phyloP scores from a whole-genome alignment of 768 basidiomycete genomes.

The Mycena latifolia region DNA sequence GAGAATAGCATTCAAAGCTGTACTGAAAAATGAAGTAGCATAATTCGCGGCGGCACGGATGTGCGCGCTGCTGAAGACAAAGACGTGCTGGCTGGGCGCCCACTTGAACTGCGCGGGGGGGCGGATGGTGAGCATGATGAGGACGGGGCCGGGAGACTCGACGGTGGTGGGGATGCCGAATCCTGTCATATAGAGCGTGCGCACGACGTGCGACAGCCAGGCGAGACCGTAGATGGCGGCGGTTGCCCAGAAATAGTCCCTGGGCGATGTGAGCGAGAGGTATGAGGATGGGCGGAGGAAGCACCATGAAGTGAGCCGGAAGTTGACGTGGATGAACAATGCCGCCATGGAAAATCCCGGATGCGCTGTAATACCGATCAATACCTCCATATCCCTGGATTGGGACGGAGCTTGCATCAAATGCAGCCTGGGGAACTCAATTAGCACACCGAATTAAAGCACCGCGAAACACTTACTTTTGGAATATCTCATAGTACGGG shows the following conservation, averaged over 20 bases:
- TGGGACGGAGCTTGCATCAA: constrained; percentile 32
- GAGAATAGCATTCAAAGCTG: no score
- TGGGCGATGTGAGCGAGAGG: background rate
- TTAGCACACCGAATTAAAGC: background rate
- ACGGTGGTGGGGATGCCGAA: no score
- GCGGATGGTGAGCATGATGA: no score
- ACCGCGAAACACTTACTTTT: constrained; percentile 37
- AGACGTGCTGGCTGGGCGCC: constrained; percentile 4
- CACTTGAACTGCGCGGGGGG: no score
- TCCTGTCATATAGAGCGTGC: no score
- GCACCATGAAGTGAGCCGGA: constrained; percentile 44
- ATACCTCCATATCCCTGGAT: background rate
- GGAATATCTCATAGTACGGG: constrained; percentile 49
- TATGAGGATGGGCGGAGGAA: background rate
- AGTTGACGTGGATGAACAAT: constrained; percentile 48
- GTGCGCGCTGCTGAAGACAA: no score
- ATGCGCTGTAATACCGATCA: constrained; percentile 35
- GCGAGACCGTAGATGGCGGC: no score
- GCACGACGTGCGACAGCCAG: no score
- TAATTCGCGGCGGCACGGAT: no score
- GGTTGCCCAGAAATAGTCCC: constrained; percentile 50
- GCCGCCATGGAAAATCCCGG: constrained; percentile 47
- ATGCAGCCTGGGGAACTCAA: constrained; percentile 31
- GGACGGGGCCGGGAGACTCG: no score
- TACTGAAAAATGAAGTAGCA: no score